These are phyloP conservation scores for Cicer yamashitae DNA, from an alignment of 306 rosid species.

Conservation along the genomic window DNA sequence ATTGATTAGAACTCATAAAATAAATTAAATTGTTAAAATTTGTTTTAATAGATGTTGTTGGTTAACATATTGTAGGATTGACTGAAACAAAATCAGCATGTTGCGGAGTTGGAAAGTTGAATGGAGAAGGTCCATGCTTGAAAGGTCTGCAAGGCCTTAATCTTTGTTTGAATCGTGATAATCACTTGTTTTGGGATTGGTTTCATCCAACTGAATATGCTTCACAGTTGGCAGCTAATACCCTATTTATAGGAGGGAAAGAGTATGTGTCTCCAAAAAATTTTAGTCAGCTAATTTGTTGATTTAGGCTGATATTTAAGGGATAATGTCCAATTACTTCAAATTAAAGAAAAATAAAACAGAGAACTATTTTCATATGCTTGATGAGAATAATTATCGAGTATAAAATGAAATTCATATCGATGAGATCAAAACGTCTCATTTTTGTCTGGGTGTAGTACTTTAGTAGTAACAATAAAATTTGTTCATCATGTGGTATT, in stretches of 20 bases:
- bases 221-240: constrained; percentile 36
- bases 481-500: neutral
- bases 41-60: neutral
- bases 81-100: constrained; percentile 52
- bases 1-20: neutral
- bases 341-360: neutral
- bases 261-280: constrained; percentile 42
- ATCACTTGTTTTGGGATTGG: constrained; percentile 65
- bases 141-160: neutral
- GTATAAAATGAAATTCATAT: neutral
- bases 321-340: neutral
- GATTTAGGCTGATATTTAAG: neutral
- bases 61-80: constrained; percentile 45
- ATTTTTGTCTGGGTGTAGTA: neutral
- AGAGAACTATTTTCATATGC: neutral
- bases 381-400: neutral
- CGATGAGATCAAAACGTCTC: neutral
- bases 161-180: constrained; percentile 39
- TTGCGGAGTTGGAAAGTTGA: constrained; percentile 55
- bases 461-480: neutral
- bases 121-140: constrained; percentile 48
- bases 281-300: constrained; percentile 43
- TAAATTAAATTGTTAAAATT: neutral
- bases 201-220: constrained; percentile 59
- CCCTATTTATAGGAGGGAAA: neutral